Percentiles rank a stretch among this genome's conserved stretches.
Evolutionary conservation across 768 basidiomycete species (phyloP).

Genomic region (Podaxis sp.): DNA sequence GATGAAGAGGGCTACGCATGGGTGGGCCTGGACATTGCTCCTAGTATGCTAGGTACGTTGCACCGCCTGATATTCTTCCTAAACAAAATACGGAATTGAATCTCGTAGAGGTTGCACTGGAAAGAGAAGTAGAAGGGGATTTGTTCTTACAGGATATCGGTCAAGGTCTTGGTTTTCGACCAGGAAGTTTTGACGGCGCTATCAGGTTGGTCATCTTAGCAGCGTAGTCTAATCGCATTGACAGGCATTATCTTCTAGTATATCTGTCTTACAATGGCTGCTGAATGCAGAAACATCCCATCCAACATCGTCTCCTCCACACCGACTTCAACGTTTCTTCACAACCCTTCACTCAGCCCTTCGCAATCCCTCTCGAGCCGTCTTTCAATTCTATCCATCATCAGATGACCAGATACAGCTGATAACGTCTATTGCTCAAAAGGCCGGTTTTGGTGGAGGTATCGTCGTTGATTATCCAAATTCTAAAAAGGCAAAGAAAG

Average conservation of each 20-base stretch:
- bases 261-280: slow-evolving; percentile 99
- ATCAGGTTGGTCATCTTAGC: slow-evolving; percentile 67
- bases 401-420: slow-evolving; percentile 97
- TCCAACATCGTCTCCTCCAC: slow-evolving; percentile 86
- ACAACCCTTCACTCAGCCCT: slow-evolving; percentile 88
- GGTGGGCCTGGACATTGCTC: slow-evolving; percentile 93
- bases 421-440: slow-evolving; percentile 89
- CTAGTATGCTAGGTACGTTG: slow-evolving; percentile 90
- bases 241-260: slow-evolving; percentile 44
- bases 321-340: slow-evolving; percentile 85
- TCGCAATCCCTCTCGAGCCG: slow-evolving; percentile 80
- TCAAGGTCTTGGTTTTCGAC: slow-evolving; percentile 95
- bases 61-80: not conserved
- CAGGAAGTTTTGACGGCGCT: slow-evolving; percentile 96
- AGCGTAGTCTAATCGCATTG: not conserved
- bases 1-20: slow-evolving; percentile 93
- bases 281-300: slow-evolving; percentile 94
- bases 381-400: slow-evolving; percentile 95
- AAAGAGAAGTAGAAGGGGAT: slow-evolving; percentile 94
- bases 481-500: slow-evolving; percentile 92
- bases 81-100: not conserved
- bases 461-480: slow-evolving; percentile 97
- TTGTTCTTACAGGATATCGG: slow-evolving; percentile 97
- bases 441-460: slow-evolving; percentile 96
- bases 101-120: slow-evolving; percentile 84